Conservation (phyloP, 2,329 filamentous ascomycete genomes). For the Xylaria sp. region DNA sequence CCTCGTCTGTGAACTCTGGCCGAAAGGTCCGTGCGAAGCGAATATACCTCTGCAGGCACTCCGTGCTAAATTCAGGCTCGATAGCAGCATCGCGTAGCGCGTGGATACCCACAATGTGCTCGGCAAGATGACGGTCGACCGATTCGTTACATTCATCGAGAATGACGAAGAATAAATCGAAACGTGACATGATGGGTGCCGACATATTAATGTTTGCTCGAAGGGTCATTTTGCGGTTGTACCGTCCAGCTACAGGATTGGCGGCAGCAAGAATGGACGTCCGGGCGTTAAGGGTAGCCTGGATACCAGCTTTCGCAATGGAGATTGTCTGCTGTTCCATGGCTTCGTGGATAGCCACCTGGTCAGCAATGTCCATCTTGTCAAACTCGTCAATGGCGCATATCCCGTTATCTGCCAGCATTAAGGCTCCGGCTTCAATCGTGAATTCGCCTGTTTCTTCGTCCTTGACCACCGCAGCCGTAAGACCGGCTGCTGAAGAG, state of each 20-base stretch:
- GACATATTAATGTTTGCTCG: constrained; percentile 98
- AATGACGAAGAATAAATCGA: constrained; percentile 98
- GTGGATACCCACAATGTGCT: constrained; percentile 95
- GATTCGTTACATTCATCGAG: constrained; percentile 95
- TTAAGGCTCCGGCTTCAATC: constrained; percentile 96
- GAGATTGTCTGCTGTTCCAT: constrained; percentile 99
- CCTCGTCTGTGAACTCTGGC: constrained; percentile 89
- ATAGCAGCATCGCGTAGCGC: constrained; percentile 92
- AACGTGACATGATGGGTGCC: constrained; percentile 98
- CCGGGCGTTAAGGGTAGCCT: constrained; percentile 94
- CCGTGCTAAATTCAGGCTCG: constrained; percentile 92
- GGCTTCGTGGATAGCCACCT: constrained; percentile 99
- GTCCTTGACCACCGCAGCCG: constrained; percentile 95
- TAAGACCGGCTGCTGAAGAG: constrained; percentile 95
- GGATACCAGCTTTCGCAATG: constrained; percentile 97
- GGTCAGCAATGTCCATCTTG: constrained; percentile 98
- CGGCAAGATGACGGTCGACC: constrained; percentile 88
- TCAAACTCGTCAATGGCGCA: constrained; percentile 99
- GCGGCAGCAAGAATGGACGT: constrained; percentile 96
- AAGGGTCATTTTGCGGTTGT: constrained; percentile 95
- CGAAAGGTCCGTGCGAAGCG: constrained; percentile 95
- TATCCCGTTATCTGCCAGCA: constrained; percentile 96
- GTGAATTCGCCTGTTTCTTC: constrained; percentile 99
- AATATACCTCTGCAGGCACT: constrained; percentile 96
- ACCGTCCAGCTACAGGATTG: constrained; percentile 95